Percentiles rank a stretch among this genome's conserved stretches.
These are phyloP conservation scores for Puccinellia tenuiflora DNA, from an alignment of 176 grass and related monocot species.

Conservation along the genomic window DNA sequence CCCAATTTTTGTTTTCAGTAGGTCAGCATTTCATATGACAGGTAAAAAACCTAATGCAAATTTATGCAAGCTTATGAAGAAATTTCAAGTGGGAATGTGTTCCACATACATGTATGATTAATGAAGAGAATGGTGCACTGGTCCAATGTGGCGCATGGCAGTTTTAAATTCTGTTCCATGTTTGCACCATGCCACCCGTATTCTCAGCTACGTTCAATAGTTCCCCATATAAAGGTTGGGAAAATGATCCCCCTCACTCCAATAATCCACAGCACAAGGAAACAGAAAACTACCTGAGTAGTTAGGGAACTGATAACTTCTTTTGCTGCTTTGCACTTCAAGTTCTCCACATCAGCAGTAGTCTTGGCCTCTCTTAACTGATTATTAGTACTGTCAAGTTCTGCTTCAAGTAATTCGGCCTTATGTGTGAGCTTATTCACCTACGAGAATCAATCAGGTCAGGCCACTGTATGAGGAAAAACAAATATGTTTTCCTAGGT, in stretches of 20 bases:
- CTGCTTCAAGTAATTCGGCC: conserved; percentile 52
- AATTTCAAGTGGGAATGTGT: neutral
- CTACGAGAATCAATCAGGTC: conserved; percentile 34
- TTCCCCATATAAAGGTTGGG: neutral
- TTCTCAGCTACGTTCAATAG: neutral
- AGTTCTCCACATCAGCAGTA: conserved; percentile 41
- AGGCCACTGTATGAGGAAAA: neutral
- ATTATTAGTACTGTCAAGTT: conserved; percentile 50
- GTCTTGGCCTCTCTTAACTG: conserved; percentile 41
- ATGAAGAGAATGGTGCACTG: neutral
- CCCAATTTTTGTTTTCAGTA: neutral
- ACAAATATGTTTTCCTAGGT: neutral
- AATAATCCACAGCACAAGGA: neutral
- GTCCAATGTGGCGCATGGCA: neutral
- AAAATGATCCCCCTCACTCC: neutral
- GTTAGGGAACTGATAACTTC: conserved; percentile 66
- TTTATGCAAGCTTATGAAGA: neutral
- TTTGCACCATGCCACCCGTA: neutral
- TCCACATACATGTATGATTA: neutral
- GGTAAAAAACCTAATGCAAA: neutral
- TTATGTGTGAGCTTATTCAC: conserved; percentile 47
- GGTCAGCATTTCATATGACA: neutral
- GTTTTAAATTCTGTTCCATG: neutral
- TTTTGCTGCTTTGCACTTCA: conserved; percentile 62
- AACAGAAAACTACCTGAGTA: neutral